Evolutionary conservation across 2,329 filamentous ascomycete species (phyloP).

Genomic region (Tricladium varicosporioides): DNA sequence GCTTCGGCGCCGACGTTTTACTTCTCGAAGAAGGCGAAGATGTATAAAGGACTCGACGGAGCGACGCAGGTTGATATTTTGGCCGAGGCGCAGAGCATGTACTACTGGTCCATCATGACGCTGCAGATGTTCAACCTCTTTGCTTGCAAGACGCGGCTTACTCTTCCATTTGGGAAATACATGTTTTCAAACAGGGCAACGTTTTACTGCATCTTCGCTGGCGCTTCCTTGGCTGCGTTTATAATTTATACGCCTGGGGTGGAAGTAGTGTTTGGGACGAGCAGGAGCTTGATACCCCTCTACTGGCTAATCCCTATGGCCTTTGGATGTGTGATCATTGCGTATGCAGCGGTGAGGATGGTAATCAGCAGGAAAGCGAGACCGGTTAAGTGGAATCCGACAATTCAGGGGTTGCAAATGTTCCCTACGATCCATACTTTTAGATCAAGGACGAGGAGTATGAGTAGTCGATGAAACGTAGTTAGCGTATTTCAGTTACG

Average conservation of each 20-base stretch:
- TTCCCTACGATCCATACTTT: conserved; percentile 15
- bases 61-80: conserved; percentile 16
- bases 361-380: conserved; percentile 9
- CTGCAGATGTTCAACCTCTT: conserved; percentile 23
- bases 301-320: conserved; percentile 19
- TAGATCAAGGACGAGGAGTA: not conserved
- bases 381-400: conserved; percentile 17
- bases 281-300: conserved; percentile 9
- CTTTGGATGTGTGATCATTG: conserved; percentile 15
- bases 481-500: no score
- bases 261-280: conserved; percentile 17
- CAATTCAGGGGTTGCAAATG: conserved; percentile 15
- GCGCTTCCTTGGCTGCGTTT: conserved; percentile 12
- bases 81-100: conserved; percentile 19
- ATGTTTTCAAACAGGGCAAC: conserved; percentile 20
- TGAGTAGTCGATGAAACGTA: not conserved
- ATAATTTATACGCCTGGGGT: conserved; percentile 22
- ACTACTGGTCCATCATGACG: conserved; percentile 22
- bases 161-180: conserved; percentile 17
- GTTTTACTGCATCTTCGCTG: conserved; percentile 19
- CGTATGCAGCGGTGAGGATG: conserved; percentile 12
- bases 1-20: conserved; percentile 13
- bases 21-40: conserved; percentile 9
- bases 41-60: conserved; percentile 15
- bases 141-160: conserved; percentile 18